Evolutionary conservation across 2,329 filamentous ascomycete genomes (phyloP), one percentile per base, ranked within the genome.

Genomic region (Colletotrichum chrysophilum): DNA sequence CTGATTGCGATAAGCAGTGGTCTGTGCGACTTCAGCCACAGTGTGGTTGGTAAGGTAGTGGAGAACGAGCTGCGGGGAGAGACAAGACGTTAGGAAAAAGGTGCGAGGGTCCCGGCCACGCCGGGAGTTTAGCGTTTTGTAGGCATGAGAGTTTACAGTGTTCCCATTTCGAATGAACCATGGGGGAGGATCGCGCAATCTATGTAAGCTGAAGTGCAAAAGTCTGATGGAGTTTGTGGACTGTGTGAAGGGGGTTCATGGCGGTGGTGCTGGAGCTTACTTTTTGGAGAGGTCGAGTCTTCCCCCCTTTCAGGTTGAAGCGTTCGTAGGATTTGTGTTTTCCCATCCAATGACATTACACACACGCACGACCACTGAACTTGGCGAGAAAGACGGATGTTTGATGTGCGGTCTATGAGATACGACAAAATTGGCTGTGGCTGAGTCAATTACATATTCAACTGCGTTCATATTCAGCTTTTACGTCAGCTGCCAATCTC

Each of bases 181-280:
- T 21, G 10, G 43, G 18, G 43, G 43, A 21, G n/a, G n/a, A 52
- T 52, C n/a, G 10, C 0, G 0, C 10, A 21, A 52, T 52, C 0
- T 21, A 13, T 21, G 2, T 21, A 52, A 43, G 18, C 21, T 52
- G n/a, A 2, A 4, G 0, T 21, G n/a, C 2, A 21, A 21, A 52
- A 48, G 9, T 48, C n/a, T 2, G 43, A 48, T n/a, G n/a, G 1
- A 0, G 43, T 21, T 48, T 10, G 10, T 13, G 43, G 43, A n/a
- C 1, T 21, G 4, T 0, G n/a, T 12, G n/a, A 48, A 48, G 18
- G 1, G 10, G 43, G 43, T 48, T 48, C 38, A 12, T 48, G 9
- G 9, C 38, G 3, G 38, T 9, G 3, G 38, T 48, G 38, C 38
- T 48, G n/a, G 4, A 48, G n/a, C 21, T 7, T n/a, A n/a, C 38